A percentile compares a stretch with the other conserved stretches of the same genome.
These are phyloP conservation scores for Blastobotrys terrestris DNA, from an alignment of 805 yeast genomes.

Conservation along the genomic window DNA sequence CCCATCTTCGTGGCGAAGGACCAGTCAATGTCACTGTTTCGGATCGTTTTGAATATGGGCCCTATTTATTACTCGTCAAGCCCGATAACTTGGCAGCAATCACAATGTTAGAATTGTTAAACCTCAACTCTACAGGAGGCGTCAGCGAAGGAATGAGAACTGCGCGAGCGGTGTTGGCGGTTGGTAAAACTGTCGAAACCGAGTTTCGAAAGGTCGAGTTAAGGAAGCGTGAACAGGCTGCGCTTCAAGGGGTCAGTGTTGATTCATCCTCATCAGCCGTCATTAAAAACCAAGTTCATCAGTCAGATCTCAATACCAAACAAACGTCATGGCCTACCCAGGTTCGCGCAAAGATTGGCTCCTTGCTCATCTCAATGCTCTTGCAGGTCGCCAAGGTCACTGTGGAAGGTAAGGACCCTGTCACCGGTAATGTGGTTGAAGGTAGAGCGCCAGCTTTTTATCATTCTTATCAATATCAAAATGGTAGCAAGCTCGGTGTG, in stretches of 20 bases:
- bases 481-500: slow-evolving; percentile 77
- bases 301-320: slow-evolving; percentile 32
- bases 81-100: slow-evolving; percentile 80
- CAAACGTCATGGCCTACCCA: slow-evolving; percentile 46
- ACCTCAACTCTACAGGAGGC: slow-evolving; percentile 68
- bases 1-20: slow-evolving; percentile 11
- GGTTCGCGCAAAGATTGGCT: slow-evolving; percentile 68
- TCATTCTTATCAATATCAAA: slow-evolving; percentile 76
- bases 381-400: slow-evolving; percentile 77
- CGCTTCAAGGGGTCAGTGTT: slow-evolving; percentile 47
- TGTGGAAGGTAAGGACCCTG: slow-evolving; percentile 77
- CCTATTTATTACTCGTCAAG: slow-evolving; percentile 63
- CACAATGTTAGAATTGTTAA: slow-evolving; percentile 74
- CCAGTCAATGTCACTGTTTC: slow-evolving; percentile 15
- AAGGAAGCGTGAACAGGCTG: slow-evolving; percentile 25
- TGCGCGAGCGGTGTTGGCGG: slow-evolving; percentile 71
- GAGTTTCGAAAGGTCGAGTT: slow-evolving; percentile 46
- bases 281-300: slow-evolving; percentile 27
- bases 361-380: slow-evolving; percentile 65
- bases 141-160: slow-evolving; percentile 73
- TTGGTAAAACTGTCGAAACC: slow-evolving; percentile 77
- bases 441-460: slow-evolving; percentile 86
- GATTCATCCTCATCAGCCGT: slow-evolving; percentile 31
- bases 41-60: slow-evolving; percentile 52
- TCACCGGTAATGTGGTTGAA: slow-evolving; percentile 55